Base-by-base conservation (phyloP, 306 rosid genomes). In the Trichosanthes cucumerina region DNA sequence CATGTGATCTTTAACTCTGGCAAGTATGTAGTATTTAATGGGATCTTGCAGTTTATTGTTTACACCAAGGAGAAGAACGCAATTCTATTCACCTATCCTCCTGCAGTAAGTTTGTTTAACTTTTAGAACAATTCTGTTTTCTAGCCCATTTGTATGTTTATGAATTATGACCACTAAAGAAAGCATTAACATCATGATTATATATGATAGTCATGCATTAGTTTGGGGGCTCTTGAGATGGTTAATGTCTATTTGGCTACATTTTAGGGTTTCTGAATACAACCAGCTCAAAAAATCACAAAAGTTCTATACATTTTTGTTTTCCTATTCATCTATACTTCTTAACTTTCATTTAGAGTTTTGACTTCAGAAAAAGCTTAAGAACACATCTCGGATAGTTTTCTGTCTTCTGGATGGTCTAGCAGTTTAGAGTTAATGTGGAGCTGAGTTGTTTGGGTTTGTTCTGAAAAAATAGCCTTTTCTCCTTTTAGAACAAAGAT, bases 61-160 rank as follows among this genome's bases (percentile, higher is more conserved):
- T 92, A 82, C 86, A 84, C 88, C 3, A 95, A 92, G 91, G 97
- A 96, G 96, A 96, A 96, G 85, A 87, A 90, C 70, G 96, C 96
- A 70, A 91, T 96, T 77, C 87, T 96, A 83, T 92, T 91, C 56
- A 96, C 98, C 21, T 87, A 92, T 86, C 93, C 98, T 83, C 97
- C 90, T 9, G 83, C 78, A 60, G 99, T 96, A 80, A 80, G 92
- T 73, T 54, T 21, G 52, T 82, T 80, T 73, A 81, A 26, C 34
- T n/a, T 79, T 50, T 21, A 12, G 21, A 54, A 26, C 26, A 21
- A 4, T 15, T 26, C 19, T 58, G 19, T 5, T 76, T 38, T 76
- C 49, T 14, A 76, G 23, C 58, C 57, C 36, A 16, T 33, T 47
- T 73, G 15, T 28, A 23, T 73, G 43, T 16, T 15, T 47, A 49